Evolutionary conservation across 2,329 filamentous ascomycete species (phyloP).

Genomic region (Dactylellina parvicollis): DNA sequence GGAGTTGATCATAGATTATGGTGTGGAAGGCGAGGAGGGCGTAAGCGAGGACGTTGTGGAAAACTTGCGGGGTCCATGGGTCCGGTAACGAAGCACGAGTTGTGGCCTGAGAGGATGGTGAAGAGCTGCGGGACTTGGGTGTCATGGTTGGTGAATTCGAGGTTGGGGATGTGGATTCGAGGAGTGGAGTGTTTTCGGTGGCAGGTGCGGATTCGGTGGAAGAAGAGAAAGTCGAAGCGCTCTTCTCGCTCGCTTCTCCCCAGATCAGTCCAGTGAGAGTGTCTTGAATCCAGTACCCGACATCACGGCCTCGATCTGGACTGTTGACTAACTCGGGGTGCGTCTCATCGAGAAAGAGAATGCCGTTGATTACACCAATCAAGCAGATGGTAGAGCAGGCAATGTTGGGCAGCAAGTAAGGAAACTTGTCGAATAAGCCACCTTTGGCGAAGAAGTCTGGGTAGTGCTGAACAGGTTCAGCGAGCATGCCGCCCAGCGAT

Average conservation of each 20-base stretch:
- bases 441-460: conserved; percentile 75
- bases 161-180: conserved; percentile 58
- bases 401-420: conserved; percentile 91
- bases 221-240: background rate
- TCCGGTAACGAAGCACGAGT: conserved; percentile 64
- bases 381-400: conserved; percentile 83
- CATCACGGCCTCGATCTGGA: conserved; percentile 78
- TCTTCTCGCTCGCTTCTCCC: background rate
- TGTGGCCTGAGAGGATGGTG: no score
- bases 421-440: conserved; percentile 84
- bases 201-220: background rate
- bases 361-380: conserved; percentile 78
- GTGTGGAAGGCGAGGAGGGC: conserved; percentile 85
- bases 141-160: conserved; percentile 57
- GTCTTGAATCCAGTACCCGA: conserved; percentile 74
- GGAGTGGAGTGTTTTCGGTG: conserved; percentile 57
- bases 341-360: conserved; percentile 93
- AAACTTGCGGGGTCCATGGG: conserved; percentile 83
- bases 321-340: conserved; percentile 82
- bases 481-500: conserved; percentile 81
- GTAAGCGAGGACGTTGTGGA: conserved; percentile 87
- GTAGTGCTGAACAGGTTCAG: conserved; percentile 84
- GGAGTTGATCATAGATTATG: conserved; percentile 92
- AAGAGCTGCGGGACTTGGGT: no score
- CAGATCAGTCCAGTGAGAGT: conserved; percentile 6